phyloP scores from a whole-genome alignment of 306 rosid genomes.

The Rosa multiflora region DNA sequence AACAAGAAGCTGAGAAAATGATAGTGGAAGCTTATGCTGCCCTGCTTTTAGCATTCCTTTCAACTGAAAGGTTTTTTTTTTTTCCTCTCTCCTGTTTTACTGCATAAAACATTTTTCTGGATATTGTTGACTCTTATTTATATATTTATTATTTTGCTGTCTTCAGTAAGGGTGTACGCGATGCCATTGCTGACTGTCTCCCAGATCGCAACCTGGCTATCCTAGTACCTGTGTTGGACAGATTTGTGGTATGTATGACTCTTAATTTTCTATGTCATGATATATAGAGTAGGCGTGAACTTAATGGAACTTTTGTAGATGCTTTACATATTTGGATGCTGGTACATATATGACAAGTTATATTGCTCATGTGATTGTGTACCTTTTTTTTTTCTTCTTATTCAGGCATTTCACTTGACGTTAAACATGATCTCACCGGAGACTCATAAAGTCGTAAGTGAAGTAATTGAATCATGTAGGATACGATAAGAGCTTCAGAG shows the following conservation, averaged over 20 bases:
- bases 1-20: constrained; percentile 88
- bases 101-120: not conserved
- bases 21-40: constrained; percentile 61
- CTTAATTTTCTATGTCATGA: constrained; percentile 4
- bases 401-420: constrained; percentile 91
- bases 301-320: not conserved
- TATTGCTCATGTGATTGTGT: not conserved
- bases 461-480: constrained; percentile 94
- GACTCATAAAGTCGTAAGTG: constrained; percentile 88
- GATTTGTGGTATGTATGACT: constrained; percentile 81
- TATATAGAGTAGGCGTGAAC: not conserved
- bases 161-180: constrained; percentile 44
- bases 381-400: constrained; percentile 5
- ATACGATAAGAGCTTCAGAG: constrained; percentile 43
- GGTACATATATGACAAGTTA: not conserved
- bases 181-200: constrained; percentile 49
- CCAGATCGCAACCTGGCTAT: constrained; percentile 60
- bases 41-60: constrained; percentile 58
- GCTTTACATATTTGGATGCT: not conserved
- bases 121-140: constrained; percentile 8
- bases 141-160: constrained; percentile 1
- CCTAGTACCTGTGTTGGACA: constrained; percentile 94
- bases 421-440: constrained; percentile 95
- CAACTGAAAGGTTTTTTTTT: constrained; percentile 51
- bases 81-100: not conserved